Percentiles rank a stretch among this genome's conserved stretches.
These are phyloP conservation scores for Aureobasidium uvarum DNA, from an alignment of 2,329 filamentous ascomycete genomes.

Conservation along the genomic window DNA sequence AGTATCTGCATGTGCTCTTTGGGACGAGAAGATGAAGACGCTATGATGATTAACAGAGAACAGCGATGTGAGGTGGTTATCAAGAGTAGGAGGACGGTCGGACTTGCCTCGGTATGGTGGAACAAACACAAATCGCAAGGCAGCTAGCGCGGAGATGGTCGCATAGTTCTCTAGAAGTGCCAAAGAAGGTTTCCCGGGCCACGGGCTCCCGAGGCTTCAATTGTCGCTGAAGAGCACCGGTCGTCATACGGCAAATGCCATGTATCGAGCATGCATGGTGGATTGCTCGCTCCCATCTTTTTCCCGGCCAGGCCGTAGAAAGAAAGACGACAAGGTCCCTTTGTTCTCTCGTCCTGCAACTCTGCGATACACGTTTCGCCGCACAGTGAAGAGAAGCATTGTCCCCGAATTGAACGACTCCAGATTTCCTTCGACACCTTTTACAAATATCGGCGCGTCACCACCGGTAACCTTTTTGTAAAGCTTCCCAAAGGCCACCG, in stretches of 20 bases:
- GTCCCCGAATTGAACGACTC: background rate
- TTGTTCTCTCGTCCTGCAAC: background rate
- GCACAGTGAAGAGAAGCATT: background rate
- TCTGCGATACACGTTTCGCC: constrained; percentile 24
- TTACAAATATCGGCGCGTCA: constrained; percentile 23
- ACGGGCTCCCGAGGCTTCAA: constrained; percentile 18
- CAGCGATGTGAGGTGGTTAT: background rate
- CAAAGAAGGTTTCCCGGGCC: constrained; percentile 19
- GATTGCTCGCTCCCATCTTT: constrained; percentile 17
- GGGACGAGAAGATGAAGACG: background rate
- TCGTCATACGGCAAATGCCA: constrained; percentile 24
- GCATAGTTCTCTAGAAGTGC: constrained; percentile 10
- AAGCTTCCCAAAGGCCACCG: constrained; percentile 19
- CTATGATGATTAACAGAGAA: background rate
- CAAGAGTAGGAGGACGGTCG: background rate
- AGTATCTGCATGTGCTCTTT: background rate
- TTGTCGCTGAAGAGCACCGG: constrained; percentile 9
- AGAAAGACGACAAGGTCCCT: background rate
- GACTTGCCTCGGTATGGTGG: background rate
- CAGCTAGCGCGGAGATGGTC: constrained; percentile 20
- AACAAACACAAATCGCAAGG: constrained; percentile 6
- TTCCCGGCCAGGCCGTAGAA: constrained; percentile 5
- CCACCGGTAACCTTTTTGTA: constrained; percentile 17
- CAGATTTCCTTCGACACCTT: constrained; percentile 4
- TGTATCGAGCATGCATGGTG: constrained; percentile 15